Conservation (phyloP, 2,329 filamentous ascomycete species). For the Curvularia sp. region DNA sequence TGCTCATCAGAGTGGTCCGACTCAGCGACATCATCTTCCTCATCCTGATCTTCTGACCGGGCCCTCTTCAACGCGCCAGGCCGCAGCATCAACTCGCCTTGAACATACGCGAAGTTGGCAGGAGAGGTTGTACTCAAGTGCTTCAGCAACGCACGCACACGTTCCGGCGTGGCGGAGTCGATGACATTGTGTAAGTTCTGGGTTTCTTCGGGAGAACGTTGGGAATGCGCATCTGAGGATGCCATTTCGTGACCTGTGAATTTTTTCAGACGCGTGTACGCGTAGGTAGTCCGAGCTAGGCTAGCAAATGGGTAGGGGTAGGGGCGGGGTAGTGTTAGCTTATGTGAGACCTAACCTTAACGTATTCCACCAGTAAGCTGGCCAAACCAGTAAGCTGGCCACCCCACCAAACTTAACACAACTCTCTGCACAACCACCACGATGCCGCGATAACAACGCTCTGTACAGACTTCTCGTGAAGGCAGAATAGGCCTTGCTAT, state of each 20-base stretch:
- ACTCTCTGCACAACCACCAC: no score
- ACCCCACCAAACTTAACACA: no score
- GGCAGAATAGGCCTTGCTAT: no score
- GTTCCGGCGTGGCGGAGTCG: constrained; percentile 13
- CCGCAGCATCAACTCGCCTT: constrained; percentile 7
- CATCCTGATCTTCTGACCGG: background rate
- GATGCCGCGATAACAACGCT: no score
- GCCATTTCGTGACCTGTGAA: background rate
- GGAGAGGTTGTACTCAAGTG: background rate
- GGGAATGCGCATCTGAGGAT: background rate
- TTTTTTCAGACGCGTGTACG: background rate
- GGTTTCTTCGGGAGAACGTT: constrained; percentile 1
- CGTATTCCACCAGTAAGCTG: no score
- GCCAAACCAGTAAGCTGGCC: no score
- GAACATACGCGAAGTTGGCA: constrained; percentile 1
- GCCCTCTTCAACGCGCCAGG: constrained; percentile 6
- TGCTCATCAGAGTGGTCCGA: constrained; percentile 17
- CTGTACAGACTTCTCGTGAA: no score
- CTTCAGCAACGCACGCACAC: constrained; percentile 13
- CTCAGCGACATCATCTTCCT: background rate
- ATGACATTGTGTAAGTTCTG: constrained; percentile 13
- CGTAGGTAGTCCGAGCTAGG: no score
- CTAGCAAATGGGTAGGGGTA: no score
- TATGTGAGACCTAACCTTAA: no score
- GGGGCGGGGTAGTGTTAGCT: no score